Evolutionary conservation across 2,329 filamentous ascomycete species (phyloP).

Genomic region (Aureobasidium sp.): DNA sequence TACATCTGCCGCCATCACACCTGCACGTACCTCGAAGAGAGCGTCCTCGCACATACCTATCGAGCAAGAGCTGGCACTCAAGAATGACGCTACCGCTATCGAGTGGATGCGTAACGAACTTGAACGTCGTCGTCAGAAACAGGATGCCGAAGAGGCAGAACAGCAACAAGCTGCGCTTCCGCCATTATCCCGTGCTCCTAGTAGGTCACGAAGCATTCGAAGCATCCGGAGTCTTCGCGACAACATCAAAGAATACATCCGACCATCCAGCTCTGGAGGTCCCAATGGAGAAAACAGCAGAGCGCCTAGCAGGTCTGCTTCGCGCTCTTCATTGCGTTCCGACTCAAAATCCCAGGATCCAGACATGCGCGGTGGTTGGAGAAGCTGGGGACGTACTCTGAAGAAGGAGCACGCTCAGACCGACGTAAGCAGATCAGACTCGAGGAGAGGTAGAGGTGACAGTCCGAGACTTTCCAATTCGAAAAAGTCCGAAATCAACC

Average conservation of each 20-base stretch:
- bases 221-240: constrained; percentile 35
- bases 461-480: background rate
- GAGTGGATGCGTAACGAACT: constrained; percentile 40
- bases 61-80: constrained; percentile 26
- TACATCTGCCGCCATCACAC: constrained; percentile 36
- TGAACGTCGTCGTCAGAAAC: constrained; percentile 28
- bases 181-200: constrained; percentile 19
- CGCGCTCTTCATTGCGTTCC: background rate
- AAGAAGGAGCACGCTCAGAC: constrained; percentile 1
- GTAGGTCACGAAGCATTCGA: constrained; percentile 29
- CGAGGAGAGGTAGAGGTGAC: constrained; percentile 4
- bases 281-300: background rate
- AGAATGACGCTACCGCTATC: constrained; percentile 31
- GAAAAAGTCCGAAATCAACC: constrained; percentile 27
- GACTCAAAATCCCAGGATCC: background rate
- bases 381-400: constrained; percentile 7
- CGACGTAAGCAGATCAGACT: constrained; percentile 12
- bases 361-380: constrained; percentile 6
- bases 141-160: background rate
- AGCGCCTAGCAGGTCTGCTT: constrained; percentile 1
- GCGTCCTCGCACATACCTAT: constrained; percentile 27
- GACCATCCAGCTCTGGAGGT: constrained; percentile 25
- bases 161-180: background rate
- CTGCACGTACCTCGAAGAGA: constrained; percentile 34
- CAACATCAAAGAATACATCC: constrained; percentile 37